Percentiles rank a stretch among this genome's conserved stretches.
phyloP scores from a whole-genome alignment of 2,329 filamentous ascomycete genomes.

The Hymenotorrendiella dingleyae region DNA sequence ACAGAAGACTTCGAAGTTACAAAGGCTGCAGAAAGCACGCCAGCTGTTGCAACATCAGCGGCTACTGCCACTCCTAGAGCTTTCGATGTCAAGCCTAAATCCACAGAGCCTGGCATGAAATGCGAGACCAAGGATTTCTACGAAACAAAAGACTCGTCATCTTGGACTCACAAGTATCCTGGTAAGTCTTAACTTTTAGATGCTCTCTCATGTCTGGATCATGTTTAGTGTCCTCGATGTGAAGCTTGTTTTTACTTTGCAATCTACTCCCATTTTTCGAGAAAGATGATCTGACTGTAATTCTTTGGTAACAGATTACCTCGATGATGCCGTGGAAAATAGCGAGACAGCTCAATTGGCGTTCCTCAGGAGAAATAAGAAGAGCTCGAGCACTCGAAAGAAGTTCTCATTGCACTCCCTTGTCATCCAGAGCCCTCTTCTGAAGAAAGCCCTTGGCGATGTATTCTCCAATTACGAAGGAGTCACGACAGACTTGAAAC shows the following conservation, averaged over 20 bases:
- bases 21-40: background rate
- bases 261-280: no score
- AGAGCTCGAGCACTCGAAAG: slow-evolving; percentile 3
- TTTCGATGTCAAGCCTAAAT: slow-evolving; percentile 3
- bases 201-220: no score
- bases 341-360: slow-evolving; percentile 4
- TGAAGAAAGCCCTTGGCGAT: slow-evolving; percentile 40
- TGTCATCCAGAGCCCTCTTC: slow-evolving; percentile 43
- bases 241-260: no score
- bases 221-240: no score
- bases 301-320: no score
- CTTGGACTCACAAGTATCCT: slow-evolving; percentile 6
- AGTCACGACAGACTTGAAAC: slow-evolving; percentile 40
- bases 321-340: slow-evolving; percentile 5
- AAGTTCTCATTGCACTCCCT: slow-evolving; percentile 5
- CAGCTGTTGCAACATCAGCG: background rate
- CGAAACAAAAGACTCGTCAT: slow-evolving; percentile 1
- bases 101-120: slow-evolving; percentile 4
- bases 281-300: no score
- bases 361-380: slow-evolving; percentile 1
- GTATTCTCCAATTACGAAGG: slow-evolving; percentile 44
- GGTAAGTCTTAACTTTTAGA: no score
- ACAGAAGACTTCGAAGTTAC: no score
- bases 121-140: slow-evolving; percentile 6
- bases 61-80: background rate